Percentiles rank a stretch among this genome's conserved stretches.
These are phyloP conservation scores for Coccomyxa sp. DNA, from an alignment of 139 green algal genomes.

Conservation along the genomic window DNA sequence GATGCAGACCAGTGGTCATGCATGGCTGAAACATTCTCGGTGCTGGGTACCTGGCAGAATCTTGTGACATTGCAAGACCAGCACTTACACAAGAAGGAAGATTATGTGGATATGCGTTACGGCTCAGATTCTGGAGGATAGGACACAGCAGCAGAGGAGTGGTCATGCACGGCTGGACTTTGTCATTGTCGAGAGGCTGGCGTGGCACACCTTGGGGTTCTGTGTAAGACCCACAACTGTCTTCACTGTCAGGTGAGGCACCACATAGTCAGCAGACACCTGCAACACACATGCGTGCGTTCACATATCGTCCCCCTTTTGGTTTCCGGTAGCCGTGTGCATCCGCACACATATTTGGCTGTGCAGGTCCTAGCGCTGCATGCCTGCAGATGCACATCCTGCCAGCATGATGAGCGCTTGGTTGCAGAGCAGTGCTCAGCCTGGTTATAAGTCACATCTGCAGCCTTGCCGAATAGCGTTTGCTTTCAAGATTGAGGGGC, in stretches of 20 bases:
- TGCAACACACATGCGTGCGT: conserved; percentile 12
- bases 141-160: neutral
- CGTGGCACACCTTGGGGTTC: neutral
- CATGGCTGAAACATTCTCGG: too few species aligned
- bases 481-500: too few species aligned
- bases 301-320: neutral
- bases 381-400: neutral
- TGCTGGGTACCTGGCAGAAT: too few species aligned
- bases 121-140: too few species aligned
- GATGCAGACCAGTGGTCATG: too few species aligned
- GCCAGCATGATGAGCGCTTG: neutral
- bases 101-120: too few species aligned
- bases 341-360: neutral
- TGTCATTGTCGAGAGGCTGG: neutral
- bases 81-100: too few species aligned
- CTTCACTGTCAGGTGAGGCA: conserved; percentile 43
- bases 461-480: too few species aligned
- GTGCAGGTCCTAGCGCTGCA: neutral
- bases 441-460: too few species aligned
- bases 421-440: too few species aligned
- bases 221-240: conserved; percentile 15
- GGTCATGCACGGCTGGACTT: too few species aligned
- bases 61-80: too few species aligned
- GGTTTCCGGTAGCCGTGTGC: neutral
- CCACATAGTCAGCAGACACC: conserved; percentile 36